These are phyloP conservation scores for Fusarium nematophilum DNA, from an alignment of 2,329 filamentous ascomycete genomes.

Conservation along the genomic window DNA sequence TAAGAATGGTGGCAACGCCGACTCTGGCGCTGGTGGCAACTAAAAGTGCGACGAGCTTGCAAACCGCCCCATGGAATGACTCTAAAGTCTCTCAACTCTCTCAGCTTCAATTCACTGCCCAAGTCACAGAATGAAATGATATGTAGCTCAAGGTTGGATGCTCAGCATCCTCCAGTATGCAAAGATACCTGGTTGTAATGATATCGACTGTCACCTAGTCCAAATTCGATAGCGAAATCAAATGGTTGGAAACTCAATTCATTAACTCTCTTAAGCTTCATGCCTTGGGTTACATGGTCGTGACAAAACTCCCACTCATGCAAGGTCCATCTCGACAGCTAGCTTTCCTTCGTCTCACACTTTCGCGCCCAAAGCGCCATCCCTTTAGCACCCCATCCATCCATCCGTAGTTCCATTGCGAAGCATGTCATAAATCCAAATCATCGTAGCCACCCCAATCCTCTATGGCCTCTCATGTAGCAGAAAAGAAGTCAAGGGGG, in stretches of 20 bases:
- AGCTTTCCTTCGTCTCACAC: conserved; percentile 18
- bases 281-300: conserved; percentile 44
- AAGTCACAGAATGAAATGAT: no score
- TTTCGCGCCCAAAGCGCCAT: conserved; percentile 29
- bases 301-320: conserved; percentile 43
- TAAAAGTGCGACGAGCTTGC: background rate
- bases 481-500: conserved; percentile 14
- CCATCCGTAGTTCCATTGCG: conserved; percentile 35
- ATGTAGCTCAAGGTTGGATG: no score
- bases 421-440: conserved; percentile 47
- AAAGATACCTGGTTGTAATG: no score
- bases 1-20: conserved; percentile 7
- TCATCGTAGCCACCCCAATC: conserved; percentile 43
- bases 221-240: no score
- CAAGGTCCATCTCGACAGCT: conserved; percentile 33
- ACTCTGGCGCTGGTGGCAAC: conserved; percentile 20
- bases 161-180: no score
- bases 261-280: conserved; percentile 40
- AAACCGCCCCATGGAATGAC: background rate
- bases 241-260: no score
- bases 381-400: conserved; percentile 32
- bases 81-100: background rate
- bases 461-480: conserved; percentile 43
- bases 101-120: background rate
- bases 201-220: no score